Evolutionary conservation across 1,284 basidiomycete genomes (phyloP).

Genomic region (Trichosporon sp.): DNA sequence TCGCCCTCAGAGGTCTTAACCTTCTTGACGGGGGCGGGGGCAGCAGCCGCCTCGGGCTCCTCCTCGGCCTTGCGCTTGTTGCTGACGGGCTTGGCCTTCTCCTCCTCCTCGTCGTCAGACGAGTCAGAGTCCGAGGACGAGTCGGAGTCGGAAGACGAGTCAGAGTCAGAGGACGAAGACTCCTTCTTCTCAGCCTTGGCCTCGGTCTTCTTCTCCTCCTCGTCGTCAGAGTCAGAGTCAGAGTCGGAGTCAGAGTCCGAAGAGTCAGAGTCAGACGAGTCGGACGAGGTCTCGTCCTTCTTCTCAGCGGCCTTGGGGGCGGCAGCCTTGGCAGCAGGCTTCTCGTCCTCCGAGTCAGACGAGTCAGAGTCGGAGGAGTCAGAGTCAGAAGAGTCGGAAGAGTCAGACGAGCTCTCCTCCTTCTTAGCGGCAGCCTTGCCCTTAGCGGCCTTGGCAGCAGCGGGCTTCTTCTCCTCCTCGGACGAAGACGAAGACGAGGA

Average conservation of each 20-base stretch:
- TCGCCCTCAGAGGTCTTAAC: slow-evolving; percentile 32
- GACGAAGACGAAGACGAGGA: neutral
- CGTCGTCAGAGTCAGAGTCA: slow-evolving; percentile 19
- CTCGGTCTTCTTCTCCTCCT: slow-evolving; percentile 2
- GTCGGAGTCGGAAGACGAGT: slow-evolving; percentile 5
- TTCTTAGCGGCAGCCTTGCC: slow-evolving; percentile 9
- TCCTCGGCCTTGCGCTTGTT: slow-evolving; percentile 49
- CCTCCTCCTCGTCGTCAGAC: slow-evolving; percentile 36
- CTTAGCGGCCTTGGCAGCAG: slow-evolving; percentile 3
- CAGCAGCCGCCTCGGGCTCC: slow-evolving; percentile 55
- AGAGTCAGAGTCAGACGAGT: slow-evolving; percentile 14
- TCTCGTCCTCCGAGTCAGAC: slow-evolving; percentile 33
- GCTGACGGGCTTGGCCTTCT: slow-evolving; percentile 42
- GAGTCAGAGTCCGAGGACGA: slow-evolving; percentile 24
- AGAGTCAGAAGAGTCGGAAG: slow-evolving; percentile 19
- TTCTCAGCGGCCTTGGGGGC: slow-evolving; percentile 9
- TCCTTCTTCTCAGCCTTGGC: slow-evolving; percentile 24
- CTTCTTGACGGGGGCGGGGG: slow-evolving; percentile 61
- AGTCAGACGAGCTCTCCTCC: neutral
- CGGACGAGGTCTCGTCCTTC: slow-evolving; percentile 23
- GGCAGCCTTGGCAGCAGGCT: slow-evolving; percentile 20
- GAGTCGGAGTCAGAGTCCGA: slow-evolving; percentile 22
- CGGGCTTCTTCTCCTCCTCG: slow-evolving; percentile 19
- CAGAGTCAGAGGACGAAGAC: too few relatives aligned
- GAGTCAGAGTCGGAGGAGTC: slow-evolving; percentile 20